Evolutionary conservation across 768 basidiomycete species (phyloP), one percentile per base, ranked within the genome.

Genomic region (Kwoniella dendrophila): DNA sequence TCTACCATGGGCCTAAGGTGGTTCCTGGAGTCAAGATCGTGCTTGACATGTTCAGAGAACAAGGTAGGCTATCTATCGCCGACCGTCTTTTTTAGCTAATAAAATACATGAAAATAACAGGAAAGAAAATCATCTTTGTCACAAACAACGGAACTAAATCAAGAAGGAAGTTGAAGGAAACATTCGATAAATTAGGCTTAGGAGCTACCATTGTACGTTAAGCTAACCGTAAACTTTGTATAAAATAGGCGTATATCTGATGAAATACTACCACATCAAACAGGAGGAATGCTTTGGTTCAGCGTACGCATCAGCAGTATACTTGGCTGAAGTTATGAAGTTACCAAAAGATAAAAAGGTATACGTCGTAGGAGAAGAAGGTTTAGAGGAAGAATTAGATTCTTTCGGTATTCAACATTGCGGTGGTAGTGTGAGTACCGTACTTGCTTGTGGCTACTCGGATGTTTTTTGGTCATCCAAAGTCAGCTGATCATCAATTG

Each of bases 71-170:
- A 3, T 29, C 20, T 29, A 45, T 5, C 49, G 14, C 11, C 5
- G 36, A 38, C 8, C 36, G 36, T n/a, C n/a, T n/a, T n/a, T n/a
- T n/a, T n/a, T 8, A 38, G 36, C 36, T 38, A 8, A 38, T 38
- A 18, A 8, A 18, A 8, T 8, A 38, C 18, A 8, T 18, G 36
- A 18, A 38, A 8, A 38, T 38, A 38, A 2, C 57, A 92, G 92
- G 84, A 74, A 97, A 91, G 83, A 84, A 85, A 62, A 81, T 96
- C 32, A 80, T 97, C 10, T 98, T 98, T 74, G 93, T 96, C 52
- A 97, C 94, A 18, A 99, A 99, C 81, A 99, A 98, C 77, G 94
- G 95, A 47, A 90, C 88, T 57, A 95, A 97, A 81, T 95, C 92
- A 4, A 83, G 96, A 65, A 85, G 81, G 76, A 87, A 81, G 76